Base-by-base conservation (phyloP, 257 asterid genomes). In the Solanum bukasovii region DNA sequence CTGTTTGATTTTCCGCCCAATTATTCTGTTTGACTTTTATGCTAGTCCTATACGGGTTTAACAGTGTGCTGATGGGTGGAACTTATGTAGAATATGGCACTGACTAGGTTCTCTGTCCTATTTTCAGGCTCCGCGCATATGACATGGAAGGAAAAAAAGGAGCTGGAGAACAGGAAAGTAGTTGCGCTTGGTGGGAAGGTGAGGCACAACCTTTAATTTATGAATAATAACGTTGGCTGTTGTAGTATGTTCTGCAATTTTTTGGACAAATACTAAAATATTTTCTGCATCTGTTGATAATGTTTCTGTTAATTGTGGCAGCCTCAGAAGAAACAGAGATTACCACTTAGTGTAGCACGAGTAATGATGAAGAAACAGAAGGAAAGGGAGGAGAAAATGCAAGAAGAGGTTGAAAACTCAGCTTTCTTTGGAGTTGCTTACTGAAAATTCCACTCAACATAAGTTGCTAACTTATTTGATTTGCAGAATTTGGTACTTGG, bases 141-240 rank as follows among this genome's bases (percentile, higher is more conserved):
- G 98, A 91, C 96, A 67, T 94, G 98, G 98, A 96, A 92, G 86
- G 94, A 95, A 91, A 93, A 88, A 87, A 94, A 94, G 90, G 94
- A 90, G 81, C 86, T 95, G 95, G 98, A 96, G 91, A 95, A 93
- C 83, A 91, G 87, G 93, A 93, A 88, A 91, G 93, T 93, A 13
- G 94, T 93, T 82, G 91, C 98, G 72, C 98, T 95, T 81, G 98
- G 98, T 88, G 98, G 98, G 86, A 96, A 96, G 98, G 98, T 95
- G 84, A 84, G 71, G 5, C 29, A 49, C 42, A 27, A 20, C 29
- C 31, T 29, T 52, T n/a, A n/a, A 65, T 65, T n/a, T 49, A 20
- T 49, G 44, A 49, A 82, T 33, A 49, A 31, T 31, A 46, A 79
- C 42, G 6, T 27, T 29, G 68, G 68, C 40, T 14, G n/a, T 27